phyloP scores from a whole-genome alignment of 257 asterid genomes.

The Solanum boliviense region DNA sequence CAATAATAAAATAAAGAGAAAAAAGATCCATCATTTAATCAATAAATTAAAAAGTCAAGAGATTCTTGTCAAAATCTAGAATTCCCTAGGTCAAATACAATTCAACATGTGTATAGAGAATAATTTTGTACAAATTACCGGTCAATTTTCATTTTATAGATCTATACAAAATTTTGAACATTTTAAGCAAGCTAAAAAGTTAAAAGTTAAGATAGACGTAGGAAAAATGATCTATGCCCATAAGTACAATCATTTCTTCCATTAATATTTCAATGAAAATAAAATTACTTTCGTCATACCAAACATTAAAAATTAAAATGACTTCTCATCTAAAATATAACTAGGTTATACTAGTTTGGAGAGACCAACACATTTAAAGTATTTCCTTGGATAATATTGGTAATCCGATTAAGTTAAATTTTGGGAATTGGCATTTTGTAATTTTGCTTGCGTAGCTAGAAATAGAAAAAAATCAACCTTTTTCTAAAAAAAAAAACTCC shows the following conservation, averaged over 20 bases:
- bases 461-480: neutral
- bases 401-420: neutral
- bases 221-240: neutral
- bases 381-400: neutral
- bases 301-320: no score
- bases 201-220: no score
- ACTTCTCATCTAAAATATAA: neutral
- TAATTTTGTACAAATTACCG: no score
- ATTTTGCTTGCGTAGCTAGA: neutral
- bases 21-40: neutral
- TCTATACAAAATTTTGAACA: neutral
- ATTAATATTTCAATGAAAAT: no score
- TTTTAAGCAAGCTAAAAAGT: neutral
- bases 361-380: neutral
- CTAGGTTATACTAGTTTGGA: neutral
- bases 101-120: neutral
- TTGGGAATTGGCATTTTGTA: neutral
- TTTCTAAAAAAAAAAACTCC: no score
- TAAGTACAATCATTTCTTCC: neutral
- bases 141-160: neutral
- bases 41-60: neutral
- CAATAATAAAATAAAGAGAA: neutral
- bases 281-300: no score
- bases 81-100: slow-evolving; percentile 12
- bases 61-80: neutral